Evolutionary conservation across 768 basidiomycete species (phyloP), one percentile per base, ranked within the genome.

Genomic region (Boletus bicolor): DNA sequence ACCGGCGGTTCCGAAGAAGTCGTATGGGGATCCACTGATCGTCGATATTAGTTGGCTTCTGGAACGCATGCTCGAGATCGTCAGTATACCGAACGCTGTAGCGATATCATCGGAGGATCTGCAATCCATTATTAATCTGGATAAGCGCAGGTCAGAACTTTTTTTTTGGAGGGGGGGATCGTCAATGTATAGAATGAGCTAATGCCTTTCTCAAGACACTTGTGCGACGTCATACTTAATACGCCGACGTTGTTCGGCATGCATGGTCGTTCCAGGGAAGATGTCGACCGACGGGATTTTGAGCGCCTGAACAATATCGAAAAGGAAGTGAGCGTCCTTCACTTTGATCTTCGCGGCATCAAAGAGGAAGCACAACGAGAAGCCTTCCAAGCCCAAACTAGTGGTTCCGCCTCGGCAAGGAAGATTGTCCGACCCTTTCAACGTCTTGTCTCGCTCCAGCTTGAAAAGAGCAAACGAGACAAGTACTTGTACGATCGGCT

Each of bases 391-490:
- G 75, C 75, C 38, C 73, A 73, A 12, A 68, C 69, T 2, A 70
- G 73, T 50, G 76, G 77, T 7, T 73, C 76, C 12, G 67, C 78
- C 4, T 77, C 85, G 0, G 73, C 76, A 0, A 85, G 81, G 63
- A 85, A 83, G 59, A 64, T 74, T 14, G 72, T 78, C 10, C 82
- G 85, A 7, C 89, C 81, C 0, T 93, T 94, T 76, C 81, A 85
- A 56, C 77, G 74, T 28, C 75, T 87, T 4, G 79, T 91, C 21
- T 58, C 77, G 2, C 64, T 77, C 21, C 91, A 94, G 69, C 79
- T 86, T 54, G 92, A 94, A 67, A 94, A 93, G 76, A 84, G 81
- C 69, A 84, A 88, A 44, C 81, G 91, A 30, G 91, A 94, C 72
- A 82, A 79, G 60, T 77, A 81, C 58, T 66, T 89, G 52, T 85